Base-by-base conservation (phyloP, 2,329 filamentous ascomycete genomes). In the Cladosporium halotolerans region DNA sequence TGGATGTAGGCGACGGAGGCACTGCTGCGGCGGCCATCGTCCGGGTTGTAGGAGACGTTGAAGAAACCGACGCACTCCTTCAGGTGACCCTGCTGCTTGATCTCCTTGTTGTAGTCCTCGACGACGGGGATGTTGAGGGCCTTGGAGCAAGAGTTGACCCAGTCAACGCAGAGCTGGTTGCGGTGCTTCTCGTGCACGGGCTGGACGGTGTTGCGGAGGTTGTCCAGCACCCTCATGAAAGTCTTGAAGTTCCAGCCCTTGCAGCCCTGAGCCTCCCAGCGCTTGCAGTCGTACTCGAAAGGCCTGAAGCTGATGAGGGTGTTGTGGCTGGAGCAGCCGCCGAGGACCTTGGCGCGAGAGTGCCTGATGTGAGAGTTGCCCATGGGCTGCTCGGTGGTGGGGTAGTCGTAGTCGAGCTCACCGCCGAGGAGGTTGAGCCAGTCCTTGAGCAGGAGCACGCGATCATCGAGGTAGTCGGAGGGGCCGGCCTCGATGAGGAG, bases 1-100 rank as follows among this genome's bases (percentile, higher is more conserved):
- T 96, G 90, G 66, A 96, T 91, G 73, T 96, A 96, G 14, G 90
- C 90, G 18, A 95, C 89, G 55, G 86, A 90, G 55, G 90, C 89
- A 67, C 86, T 91, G 74, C 86, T 92, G 58, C 90, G 83, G 63
- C 82, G 81, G 65, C 89, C 88, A 64, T 89, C 85, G 65, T 95
- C 89, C 2, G 90, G 90, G 74, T 95, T 95, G 75, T 95, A 95
- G 36, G 88, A 85, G 61, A 95, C 84, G 59, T 86, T 90, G 78
- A 95, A 92, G 79, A 95, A 96, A 53, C 90, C 90, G 28, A 93
- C 87, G 45, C 86, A 86, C 63, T 86, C 77, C 60, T 82, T 84
- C 59, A 95, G 73, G 42, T 83, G 78, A 53, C 90, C 90, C 47
- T 79, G 86, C 59, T 80, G 76, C 57, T 79, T 80, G 69, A 96